Percentiles rank a stretch among this genome's conserved stretches.
Evolutionary conservation across 1,139 yeast species (phyloP).

Genomic region (Geotrichum klebahnii): DNA sequence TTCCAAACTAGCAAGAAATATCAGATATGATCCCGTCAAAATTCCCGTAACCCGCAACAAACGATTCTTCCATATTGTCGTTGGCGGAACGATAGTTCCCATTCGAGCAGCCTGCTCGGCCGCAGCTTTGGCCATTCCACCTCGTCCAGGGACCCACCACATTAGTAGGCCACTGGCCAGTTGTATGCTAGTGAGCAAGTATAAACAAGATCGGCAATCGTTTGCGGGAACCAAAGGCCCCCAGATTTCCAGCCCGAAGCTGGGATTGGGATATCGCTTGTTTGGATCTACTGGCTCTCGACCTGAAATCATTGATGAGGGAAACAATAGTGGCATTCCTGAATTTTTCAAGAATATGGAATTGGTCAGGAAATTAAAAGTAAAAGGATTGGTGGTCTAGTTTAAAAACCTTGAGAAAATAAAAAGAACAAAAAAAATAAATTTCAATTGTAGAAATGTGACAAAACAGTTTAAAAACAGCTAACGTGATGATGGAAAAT

Average conservation of each 20-base stretch:
- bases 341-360: too few relatives aligned
- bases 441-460: too few relatives aligned
- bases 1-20: constrained; percentile 34
- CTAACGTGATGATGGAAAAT: not conserved
- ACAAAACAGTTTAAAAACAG: too few relatives aligned
- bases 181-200: constrained; percentile 34
- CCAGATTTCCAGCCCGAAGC: constrained; percentile 37
- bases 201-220: constrained; percentile 36
- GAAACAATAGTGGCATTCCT: too few relatives aligned
- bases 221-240: constrained; percentile 41
- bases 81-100: constrained; percentile 22
- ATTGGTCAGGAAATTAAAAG: not conserved
- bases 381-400: not conserved
- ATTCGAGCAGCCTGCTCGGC: constrained; percentile 4
- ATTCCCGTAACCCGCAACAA: constrained; percentile 28
- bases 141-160: constrained; percentile 34
- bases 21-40: constrained; percentile 32
- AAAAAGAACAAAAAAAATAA: too few relatives aligned
- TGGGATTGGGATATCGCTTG: constrained; percentile 32
- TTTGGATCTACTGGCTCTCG: constrained; percentile 20
- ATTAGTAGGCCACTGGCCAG: constrained; percentile 32
- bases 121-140: constrained; percentile 10
- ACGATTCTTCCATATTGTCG: constrained; percentile 29
- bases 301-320: constrained; percentile 3
- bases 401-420: too few relatives aligned